phyloP scores from a whole-genome alignment of 176 grass and related monocot species.

The Puya raimondii region DNA sequence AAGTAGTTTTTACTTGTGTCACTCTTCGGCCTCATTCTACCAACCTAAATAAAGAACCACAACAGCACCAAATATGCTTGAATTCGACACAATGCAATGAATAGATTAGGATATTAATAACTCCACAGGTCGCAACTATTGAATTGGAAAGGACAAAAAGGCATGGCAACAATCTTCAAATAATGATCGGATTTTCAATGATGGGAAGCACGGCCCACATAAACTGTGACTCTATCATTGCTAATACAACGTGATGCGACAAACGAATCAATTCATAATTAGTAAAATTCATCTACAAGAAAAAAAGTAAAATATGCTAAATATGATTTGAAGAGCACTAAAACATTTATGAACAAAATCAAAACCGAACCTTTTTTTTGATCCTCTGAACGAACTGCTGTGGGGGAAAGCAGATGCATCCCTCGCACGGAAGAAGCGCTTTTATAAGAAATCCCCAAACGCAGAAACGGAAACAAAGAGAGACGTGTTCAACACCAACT shows the following conservation, averaged over 20 bases:
- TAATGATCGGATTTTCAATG: too few relatives aligned
- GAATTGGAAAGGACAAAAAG: too few relatives aligned
- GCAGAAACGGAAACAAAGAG: neutral
- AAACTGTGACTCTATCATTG: too few relatives aligned
- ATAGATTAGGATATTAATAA: too few relatives aligned
- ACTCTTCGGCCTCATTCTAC: constrained; percentile 18
- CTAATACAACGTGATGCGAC: too few relatives aligned
- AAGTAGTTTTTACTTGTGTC: constrained; percentile 20
- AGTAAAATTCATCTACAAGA: too few relatives aligned
- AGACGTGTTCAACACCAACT: constrained; percentile 1
- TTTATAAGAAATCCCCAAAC: too few relatives aligned
- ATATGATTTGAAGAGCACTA: neutral
- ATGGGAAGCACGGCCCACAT: too few relatives aligned
- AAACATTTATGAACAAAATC: neutral
- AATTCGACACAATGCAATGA: too few relatives aligned
- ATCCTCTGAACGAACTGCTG: neutral
- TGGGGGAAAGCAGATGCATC: neutral
- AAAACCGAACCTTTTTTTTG: neutral
- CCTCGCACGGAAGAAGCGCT: neutral
- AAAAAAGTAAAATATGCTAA: neutral
- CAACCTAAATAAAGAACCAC: neutral
- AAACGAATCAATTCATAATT: too few relatives aligned
- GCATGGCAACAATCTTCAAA: too few relatives aligned
- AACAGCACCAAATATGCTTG: neutral
- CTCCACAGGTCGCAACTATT: too few relatives aligned